Conservation (phyloP, 176 grass and related monocot species). For the Phragmites australis region DNA sequence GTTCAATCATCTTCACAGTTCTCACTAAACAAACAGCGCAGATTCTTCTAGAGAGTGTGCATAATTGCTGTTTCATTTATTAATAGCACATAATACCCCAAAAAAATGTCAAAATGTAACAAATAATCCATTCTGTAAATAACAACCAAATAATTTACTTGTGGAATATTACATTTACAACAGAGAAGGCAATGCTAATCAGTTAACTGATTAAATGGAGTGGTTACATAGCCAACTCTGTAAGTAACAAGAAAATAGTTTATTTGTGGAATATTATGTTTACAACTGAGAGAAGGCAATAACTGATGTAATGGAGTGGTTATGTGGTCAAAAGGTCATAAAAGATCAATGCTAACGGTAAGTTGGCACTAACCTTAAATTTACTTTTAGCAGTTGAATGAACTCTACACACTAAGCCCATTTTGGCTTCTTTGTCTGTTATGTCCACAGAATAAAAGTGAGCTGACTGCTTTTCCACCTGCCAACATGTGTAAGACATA, state of each 20-base stretch:
- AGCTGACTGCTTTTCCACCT: slow-evolving; percentile 98
- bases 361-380: slow-evolving; percentile 81
- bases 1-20: neutral
- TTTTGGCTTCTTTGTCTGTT: slow-evolving; percentile 79
- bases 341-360: slow-evolving; percentile 8
- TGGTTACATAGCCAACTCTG: neutral
- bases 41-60: neutral
- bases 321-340: slow-evolving; percentile 25
- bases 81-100: neutral
- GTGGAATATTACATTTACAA: slow-evolving; percentile 21
- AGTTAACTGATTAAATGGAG: neutral
- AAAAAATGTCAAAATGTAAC: slow-evolving; percentile 13
- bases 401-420: slow-evolving; percentile 89
- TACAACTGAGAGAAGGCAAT: slow-evolving; percentile 12
- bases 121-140: neutral
- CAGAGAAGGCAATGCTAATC: neutral
- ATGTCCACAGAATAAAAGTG: slow-evolving; percentile 94
- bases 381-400: slow-evolving; percentile 90
- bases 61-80: neutral
- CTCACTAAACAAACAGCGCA: neutral
- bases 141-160: slow-evolving; percentile 5
- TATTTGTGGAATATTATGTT: neutral
- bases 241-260: neutral
- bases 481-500: slow-evolving; percentile 37
- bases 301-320: slow-evolving; percentile 25